phyloP scores from a whole-genome alignment of 2,329 filamentous ascomycete genomes.

The Bretziella fagacearum region DNA sequence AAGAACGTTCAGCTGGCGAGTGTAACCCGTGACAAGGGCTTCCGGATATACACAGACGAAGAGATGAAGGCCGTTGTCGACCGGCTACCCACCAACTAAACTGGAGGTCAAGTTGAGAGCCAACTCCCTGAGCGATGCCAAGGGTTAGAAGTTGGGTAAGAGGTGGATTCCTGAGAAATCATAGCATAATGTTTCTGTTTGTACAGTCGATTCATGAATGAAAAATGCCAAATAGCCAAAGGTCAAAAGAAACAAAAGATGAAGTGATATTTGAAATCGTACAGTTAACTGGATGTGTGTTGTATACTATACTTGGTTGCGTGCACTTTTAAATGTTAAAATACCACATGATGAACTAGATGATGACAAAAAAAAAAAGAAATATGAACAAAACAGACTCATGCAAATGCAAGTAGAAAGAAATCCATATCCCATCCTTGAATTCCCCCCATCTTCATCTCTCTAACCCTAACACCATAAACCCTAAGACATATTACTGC shows the following conservation, averaged over 20 bases:
- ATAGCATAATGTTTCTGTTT: slow-evolving; percentile 7
- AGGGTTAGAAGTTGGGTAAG: no score
- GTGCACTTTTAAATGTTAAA: no score
- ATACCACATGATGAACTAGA: neutral
- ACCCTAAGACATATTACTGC: slow-evolving; percentile 10
- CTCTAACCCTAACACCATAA: neutral
- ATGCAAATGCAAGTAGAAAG: neutral
- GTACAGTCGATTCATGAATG: slow-evolving; percentile 7
- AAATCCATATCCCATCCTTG: neutral
- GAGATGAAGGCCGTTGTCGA: slow-evolving; percentile 92
- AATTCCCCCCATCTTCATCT: neutral
- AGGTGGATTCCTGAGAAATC: no score
- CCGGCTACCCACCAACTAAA: slow-evolving; percentile 52
- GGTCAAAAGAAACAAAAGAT: no score
- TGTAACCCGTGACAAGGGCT: slow-evolving; percentile 93
- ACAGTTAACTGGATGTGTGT: no score
- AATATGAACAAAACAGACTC: neutral
- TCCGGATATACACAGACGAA: slow-evolving; percentile 95
- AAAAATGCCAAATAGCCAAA: slow-evolving; percentile 6
- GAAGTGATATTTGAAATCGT: no score
- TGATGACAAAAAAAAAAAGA: neutral
- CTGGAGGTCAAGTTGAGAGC: no score
- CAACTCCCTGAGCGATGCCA: no score
- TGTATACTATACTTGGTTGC: no score
- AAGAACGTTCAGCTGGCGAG: slow-evolving; percentile 98